phyloP scores from a whole-genome alignment of 2,329 filamentous ascomycete genomes.

The Purpureocillium lavendulum region DNA sequence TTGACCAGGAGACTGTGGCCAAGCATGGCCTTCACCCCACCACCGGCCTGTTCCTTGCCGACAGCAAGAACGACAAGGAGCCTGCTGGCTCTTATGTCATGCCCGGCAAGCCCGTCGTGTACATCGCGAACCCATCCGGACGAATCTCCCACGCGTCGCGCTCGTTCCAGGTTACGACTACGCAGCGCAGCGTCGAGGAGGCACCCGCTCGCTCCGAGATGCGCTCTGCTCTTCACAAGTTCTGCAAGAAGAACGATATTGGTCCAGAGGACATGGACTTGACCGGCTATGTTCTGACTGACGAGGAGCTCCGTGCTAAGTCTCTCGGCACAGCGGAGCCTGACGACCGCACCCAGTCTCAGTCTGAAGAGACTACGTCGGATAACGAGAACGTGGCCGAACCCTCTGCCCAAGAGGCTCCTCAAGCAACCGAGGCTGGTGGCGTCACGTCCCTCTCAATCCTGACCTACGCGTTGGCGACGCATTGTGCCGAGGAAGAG shows the following conservation, averaged over 20 bases:
- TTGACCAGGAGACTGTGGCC: constrained; percentile 41
- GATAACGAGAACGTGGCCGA: constrained; percentile 17
- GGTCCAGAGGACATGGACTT: constrained; percentile 22
- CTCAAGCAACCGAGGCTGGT: not conserved
- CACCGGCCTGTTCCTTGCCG: constrained; percentile 42
- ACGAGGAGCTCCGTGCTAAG: constrained; percentile 22
- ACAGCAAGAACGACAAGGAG: constrained; percentile 36
- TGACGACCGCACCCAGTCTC: constrained; percentile 22
- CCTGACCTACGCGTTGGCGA: constrained; percentile 22
- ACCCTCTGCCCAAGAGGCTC: no score
- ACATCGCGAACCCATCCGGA: constrained; percentile 37
- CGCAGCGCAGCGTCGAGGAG: constrained; percentile 23
- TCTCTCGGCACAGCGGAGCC: constrained; percentile 26
- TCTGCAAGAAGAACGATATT: constrained; percentile 27
- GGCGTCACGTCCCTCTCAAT: constrained; percentile 20
- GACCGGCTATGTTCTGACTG: constrained; percentile 22
- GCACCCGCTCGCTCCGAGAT: constrained; percentile 25
- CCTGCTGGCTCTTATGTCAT: constrained; percentile 30
- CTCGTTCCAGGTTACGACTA: constrained; percentile 26
- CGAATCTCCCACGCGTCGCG: constrained; percentile 41
- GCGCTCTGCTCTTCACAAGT: constrained; percentile 22
- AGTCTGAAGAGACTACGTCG: constrained; percentile 15
- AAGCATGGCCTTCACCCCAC: constrained; percentile 43
- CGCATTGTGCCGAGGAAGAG: constrained; percentile 20
- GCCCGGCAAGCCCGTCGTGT: constrained; percentile 39